Conservation (phyloP, 495 filamentous ascomycete species). For the Aspergillus steynii region DNA sequence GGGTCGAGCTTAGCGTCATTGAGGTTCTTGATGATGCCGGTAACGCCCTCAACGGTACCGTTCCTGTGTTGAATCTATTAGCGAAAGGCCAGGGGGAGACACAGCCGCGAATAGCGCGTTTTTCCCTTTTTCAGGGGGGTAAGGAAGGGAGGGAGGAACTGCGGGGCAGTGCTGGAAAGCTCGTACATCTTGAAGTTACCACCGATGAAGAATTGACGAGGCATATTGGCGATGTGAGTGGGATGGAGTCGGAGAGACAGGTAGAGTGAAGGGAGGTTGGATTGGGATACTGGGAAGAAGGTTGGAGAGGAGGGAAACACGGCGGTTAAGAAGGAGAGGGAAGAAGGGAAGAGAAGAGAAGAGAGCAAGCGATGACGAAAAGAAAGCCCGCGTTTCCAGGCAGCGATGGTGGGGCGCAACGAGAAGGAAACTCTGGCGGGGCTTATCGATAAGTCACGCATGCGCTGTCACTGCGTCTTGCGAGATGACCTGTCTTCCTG, state of each 20-base stretch:
- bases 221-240: slow-evolving; percentile 54
- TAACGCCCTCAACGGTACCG: slow-evolving; percentile 83
- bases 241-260: background rate
- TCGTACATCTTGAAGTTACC: slow-evolving; percentile 98
- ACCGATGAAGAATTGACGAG: slow-evolving; percentile 98
- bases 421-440: slow-evolving; percentile 10
- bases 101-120: background rate
- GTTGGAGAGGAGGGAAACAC: slow-evolving; percentile 13
- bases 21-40: slow-evolving; percentile 81
- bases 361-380: slow-evolving; percentile 15
- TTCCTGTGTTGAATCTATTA: slow-evolving; percentile 61
- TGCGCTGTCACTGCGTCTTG: slow-evolving; percentile 6
- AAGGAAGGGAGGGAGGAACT: slow-evolving; percentile 15
- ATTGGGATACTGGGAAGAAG: slow-evolving; percentile 10
- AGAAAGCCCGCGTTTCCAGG: slow-evolving; percentile 14
- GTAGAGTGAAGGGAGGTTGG: background rate
- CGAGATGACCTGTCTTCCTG: background rate
- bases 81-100: background rate
- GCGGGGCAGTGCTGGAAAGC: slow-evolving; percentile 22
- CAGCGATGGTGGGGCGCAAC: slow-evolving; percentile 22
- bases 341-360: slow-evolving; percentile 15
- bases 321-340: slow-evolving; percentile 5
- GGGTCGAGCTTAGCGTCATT: slow-evolving; percentile 66
- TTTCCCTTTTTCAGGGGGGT: slow-evolving; percentile 1
- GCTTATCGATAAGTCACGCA: slow-evolving; percentile 27